These are phyloP conservation scores for Fusarium phyllophilum DNA, from an alignment of 2,329 filamentous ascomycete genomes.

Conservation along the genomic window DNA sequence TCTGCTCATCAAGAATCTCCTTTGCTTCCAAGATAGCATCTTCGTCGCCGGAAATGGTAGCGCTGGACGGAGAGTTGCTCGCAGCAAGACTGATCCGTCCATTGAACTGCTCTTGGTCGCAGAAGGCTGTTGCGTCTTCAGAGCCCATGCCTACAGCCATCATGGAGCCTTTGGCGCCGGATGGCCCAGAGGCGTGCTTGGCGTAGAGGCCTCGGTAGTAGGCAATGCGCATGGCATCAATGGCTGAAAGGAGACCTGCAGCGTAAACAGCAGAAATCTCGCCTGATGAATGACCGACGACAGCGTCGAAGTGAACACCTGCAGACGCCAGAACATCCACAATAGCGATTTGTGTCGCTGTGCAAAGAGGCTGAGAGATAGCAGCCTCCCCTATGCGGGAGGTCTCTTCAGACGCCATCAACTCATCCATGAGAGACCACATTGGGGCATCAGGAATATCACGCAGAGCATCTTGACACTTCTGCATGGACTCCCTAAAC, in stretches of 20 bases:
- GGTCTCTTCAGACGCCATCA: not conserved
- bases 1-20: not conserved
- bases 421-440: not conserved
- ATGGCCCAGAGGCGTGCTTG: not conserved
- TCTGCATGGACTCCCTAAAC: not conserved
- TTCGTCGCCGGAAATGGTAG: slow-evolving; percentile 3
- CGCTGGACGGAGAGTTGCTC: not conserved
- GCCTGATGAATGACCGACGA: slow-evolving; percentile 4
- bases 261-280: slow-evolving; percentile 10
- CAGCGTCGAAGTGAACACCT: not conserved
- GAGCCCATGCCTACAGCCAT: not conserved
- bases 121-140: not conserved
- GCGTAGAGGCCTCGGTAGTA: not conserved
- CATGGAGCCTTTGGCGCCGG: not conserved
- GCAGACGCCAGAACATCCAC: not conserved
- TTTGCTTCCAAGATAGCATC: not conserved
- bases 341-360: not conserved
- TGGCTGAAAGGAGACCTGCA: not conserved
- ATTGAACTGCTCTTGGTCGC: not conserved
- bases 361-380: slow-evolving; percentile 4
- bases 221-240: slow-evolving; percentile 2
- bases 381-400: slow-evolving; percentile 1
- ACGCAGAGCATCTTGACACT: not conserved
- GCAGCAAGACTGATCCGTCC: not conserved
- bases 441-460: not conserved